Conservation (phyloP, 1,284 basidiomycete genomes). For the Puccinia sorghi region DNA sequence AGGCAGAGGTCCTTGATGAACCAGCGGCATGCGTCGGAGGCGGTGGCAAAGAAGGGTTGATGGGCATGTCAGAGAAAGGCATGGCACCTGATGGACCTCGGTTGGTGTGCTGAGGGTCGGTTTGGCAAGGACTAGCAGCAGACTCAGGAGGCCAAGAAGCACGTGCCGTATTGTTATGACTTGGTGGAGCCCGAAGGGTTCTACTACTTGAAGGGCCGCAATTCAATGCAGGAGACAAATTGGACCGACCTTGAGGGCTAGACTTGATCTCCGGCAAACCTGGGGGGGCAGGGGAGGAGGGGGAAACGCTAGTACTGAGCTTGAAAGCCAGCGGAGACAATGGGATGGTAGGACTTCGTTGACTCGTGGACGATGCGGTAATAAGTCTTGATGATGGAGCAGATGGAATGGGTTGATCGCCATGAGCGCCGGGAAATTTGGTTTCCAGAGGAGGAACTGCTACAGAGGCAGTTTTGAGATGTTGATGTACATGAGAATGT, state of each 20-base stretch:
- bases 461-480: not conserved
- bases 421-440: not conserved
- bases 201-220: not conserved
- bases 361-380: not conserved
- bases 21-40: constrained; percentile 3
- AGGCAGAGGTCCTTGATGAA: not conserved
- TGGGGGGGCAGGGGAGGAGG: not conserved
- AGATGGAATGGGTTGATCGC: constrained; percentile 7
- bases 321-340: constrained; percentile 14
- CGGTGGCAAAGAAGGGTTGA: constrained; percentile 1
- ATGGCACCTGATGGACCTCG: not conserved
- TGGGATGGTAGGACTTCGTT: constrained; percentile 1
- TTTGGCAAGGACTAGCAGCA: not conserved
- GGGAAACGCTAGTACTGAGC: not conserved
- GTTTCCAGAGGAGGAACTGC: not conserved
- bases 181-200: not conserved
- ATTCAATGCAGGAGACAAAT: not conserved
- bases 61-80: not conserved
- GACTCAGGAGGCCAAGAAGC: constrained; percentile 26
- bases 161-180: not conserved
- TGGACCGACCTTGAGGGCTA: not conserved
- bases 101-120: not conserved
- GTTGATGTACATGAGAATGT: not conserved
- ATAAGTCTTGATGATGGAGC: constrained; percentile 4
- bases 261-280: not conserved